Evolutionary conservation across 108 stramenopile species (phyloP).

Genomic region (Nitzschia putrida): DNA sequence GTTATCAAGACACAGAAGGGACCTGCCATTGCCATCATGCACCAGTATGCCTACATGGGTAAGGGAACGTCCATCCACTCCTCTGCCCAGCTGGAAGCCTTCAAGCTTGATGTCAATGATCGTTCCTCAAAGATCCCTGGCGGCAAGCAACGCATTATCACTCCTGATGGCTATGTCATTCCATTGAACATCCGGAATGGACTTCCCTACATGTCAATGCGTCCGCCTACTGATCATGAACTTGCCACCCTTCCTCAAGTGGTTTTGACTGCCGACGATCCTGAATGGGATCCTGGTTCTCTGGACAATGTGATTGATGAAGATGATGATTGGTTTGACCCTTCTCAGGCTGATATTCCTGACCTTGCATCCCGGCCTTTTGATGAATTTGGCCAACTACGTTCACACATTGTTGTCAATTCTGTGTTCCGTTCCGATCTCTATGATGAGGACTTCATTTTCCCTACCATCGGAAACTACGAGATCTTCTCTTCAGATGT

Average conservation of each 20-base stretch:
- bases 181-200: slow-evolving; percentile 28
- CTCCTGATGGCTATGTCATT: slow-evolving; percentile 35
- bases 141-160: slow-evolving; percentile 33
- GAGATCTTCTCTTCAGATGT: too few species aligned
- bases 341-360: not conserved
- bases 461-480: too few species aligned
- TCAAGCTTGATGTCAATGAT: slow-evolving; percentile 20
- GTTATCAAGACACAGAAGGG: slow-evolving; percentile 11
- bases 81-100: slow-evolving; percentile 23
- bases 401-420: not conserved
- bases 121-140: slow-evolving; percentile 3
- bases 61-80: slow-evolving; percentile 33
- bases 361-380: too few species aligned
- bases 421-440: slow-evolving; percentile 13
- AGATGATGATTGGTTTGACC: slow-evolving; percentile 18
- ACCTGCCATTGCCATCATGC: slow-evolving; percentile 25
- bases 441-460: too few species aligned
- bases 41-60: too few species aligned
- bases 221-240: slow-evolving; percentile 31
- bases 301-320: slow-evolving; percentile 21
- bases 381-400: too few species aligned
- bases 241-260: slow-evolving; percentile 9
- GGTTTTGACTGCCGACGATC: not conserved
- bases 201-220: slow-evolving; percentile 20
- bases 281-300: not conserved